Conservation (phyloP, 805 yeast genomes). For the Zygoascus flipseniorum region DNA sequence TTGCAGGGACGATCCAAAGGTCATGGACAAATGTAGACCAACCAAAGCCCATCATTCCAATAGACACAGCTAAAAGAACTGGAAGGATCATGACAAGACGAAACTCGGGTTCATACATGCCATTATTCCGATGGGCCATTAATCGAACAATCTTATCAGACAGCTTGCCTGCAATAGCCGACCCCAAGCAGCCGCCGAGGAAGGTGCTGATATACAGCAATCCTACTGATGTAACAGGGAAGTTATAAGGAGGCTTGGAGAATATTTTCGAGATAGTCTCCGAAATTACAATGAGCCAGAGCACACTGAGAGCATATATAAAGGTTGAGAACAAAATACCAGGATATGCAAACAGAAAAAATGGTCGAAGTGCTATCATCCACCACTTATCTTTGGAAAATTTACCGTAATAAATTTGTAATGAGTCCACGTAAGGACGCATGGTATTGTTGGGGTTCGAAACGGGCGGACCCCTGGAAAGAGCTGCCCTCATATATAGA, state of each 20-base stretch:
- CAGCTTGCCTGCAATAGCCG: constrained; percentile 42
- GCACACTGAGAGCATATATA: constrained; percentile 48
- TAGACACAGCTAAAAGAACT: constrained; percentile 33
- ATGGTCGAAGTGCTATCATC: constrained; percentile 49
- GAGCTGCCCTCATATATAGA: not conserved
- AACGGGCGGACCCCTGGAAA: constrained; percentile 1
- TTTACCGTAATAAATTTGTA: constrained; percentile 42
- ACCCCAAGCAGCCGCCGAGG: constrained; percentile 50
- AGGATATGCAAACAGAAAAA: constrained; percentile 42
- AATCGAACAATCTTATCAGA: constrained; percentile 42
- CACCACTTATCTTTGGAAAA: constrained; percentile 44
- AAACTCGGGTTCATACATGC: constrained; percentile 57
- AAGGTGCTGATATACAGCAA: constrained; percentile 49
- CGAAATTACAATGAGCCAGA: constrained; percentile 55
- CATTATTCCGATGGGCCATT: constrained; percentile 39
- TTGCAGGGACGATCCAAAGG: constrained; percentile 49
- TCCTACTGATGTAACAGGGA: constrained; percentile 40
- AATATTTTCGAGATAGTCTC: constrained; percentile 48
- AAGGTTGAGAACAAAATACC: constrained; percentile 43
- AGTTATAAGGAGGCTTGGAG: constrained; percentile 37
- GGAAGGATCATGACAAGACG: constrained; percentile 48
- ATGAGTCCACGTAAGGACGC: constrained; percentile 27
- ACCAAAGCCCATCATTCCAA: constrained; percentile 57
- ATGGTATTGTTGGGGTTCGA: not conserved
- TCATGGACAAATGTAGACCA: constrained; percentile 44